These are phyloP conservation scores for Brasilioporus rufonigricans DNA, from an alignment of 768 basidiomycete genomes.

Conservation along the genomic window DNA sequence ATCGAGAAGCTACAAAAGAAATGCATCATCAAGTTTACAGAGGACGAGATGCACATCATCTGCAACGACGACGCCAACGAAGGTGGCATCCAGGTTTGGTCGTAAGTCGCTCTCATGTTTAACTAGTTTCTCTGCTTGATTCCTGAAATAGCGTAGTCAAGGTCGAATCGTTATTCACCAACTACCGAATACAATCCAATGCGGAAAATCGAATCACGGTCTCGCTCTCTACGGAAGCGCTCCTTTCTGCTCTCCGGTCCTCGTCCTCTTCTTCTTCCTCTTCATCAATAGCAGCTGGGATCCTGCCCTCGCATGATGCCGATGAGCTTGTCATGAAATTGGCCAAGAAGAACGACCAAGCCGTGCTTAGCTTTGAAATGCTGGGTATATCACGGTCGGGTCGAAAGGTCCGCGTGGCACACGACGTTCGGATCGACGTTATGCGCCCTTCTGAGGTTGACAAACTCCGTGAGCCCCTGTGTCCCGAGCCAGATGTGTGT, in stretches of 20 bases:
- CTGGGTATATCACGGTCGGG: constrained; percentile 62
- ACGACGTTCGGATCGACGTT: constrained; percentile 83
- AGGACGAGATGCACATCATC: constrained; percentile 74
- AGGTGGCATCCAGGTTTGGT: constrained; percentile 88
- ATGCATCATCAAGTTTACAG: constrained; percentile 79
- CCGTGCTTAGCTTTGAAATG: constrained; percentile 77
- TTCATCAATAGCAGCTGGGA: constrained; percentile 29
- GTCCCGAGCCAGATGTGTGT: constrained; percentile 82
- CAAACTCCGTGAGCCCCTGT: constrained; percentile 73
- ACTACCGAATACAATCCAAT: constrained; percentile 87
- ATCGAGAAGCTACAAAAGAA: constrained; percentile 82
- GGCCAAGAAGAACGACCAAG: constrained; percentile 81
- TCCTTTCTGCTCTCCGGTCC: constrained; percentile 72
- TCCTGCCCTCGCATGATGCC: constrained; percentile 41
- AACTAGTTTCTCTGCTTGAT: constrained; percentile 8
- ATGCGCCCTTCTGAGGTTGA: constrained; percentile 73
- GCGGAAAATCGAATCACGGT: constrained; percentile 79
- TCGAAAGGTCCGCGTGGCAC: constrained; percentile 60
- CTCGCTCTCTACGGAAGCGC: constrained; percentile 67
- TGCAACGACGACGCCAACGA: constrained; percentile 79
- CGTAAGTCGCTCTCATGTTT: constrained; percentile 44
- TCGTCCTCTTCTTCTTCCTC: constrained; percentile 49
- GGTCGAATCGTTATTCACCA: constrained; percentile 62
- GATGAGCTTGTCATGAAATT: constrained; percentile 79
- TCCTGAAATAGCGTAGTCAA: constrained; percentile 52